Evolutionary conservation across 1,284 basidiomycete genomes (phyloP), one percentile per base, ranked within the genome.

Genomic region (Rhodotorula sp.): DNA sequence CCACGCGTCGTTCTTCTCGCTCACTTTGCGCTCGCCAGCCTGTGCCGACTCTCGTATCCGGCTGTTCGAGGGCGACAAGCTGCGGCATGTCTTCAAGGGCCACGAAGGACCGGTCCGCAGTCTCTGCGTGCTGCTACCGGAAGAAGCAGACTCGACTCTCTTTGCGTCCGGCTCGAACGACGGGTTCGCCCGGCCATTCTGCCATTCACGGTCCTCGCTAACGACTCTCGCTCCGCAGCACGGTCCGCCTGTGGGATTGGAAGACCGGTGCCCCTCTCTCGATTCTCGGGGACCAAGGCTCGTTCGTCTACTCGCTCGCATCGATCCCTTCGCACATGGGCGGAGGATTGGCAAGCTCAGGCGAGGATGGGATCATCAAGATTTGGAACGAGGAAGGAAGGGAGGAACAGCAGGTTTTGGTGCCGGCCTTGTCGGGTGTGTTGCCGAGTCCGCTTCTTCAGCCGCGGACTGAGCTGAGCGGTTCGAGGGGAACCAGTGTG

Each of bases 111-210:
- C 92, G 27, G 94, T 99, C 9, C 88, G 95, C 72, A 90, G 89
- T 4, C 81, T 99, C 32, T 87, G 89, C 13, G 80, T 90, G 59
- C 47, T 75, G 17, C 32, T 68, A 0, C 71, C 71, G 0, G 65
- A 67, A n/a, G 69, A 71, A n/a, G 36, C 55, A 10, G 36, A 34
- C 77, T 88, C 92, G 59, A 88, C 77, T 24, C 80, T 93, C 2
- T 98, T 99, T 80, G 96, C 92, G 59, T 94, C 92, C 63, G 94
- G 91, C 75, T 91, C 90, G 20, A 99, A 99, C 77, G 96, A 99
- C 79, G 90, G 91, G 90, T 90, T 69, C 68, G 84, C 73, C 10
- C 55, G 5, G 4, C 13, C 9, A 11, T 22, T 17, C 39, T 34
- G 13, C 10, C n/a, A 15, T 19, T 57, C 22, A 0, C 48, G 9